Base-by-base conservation (phyloP, 1,284 basidiomycete species). In the Fomitopsis betulina region DNA sequence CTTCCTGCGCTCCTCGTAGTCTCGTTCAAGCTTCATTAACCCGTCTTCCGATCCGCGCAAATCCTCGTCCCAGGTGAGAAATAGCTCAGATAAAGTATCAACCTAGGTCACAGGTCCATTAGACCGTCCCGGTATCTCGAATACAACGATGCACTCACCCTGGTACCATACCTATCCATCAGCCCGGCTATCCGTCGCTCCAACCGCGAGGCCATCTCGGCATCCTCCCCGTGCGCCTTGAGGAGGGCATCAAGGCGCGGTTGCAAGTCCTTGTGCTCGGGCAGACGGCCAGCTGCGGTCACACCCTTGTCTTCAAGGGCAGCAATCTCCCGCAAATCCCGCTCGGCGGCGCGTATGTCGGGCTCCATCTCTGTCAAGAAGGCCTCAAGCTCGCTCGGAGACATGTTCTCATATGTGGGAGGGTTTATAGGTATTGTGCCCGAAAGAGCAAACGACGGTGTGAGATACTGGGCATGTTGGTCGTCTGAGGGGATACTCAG, bases 1-100 rank as follows among this genome's bases (percentile, higher is more conserved):
- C 37, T 81, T 79, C 58, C 73, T 73, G 53, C 80, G 75, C 65
- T 87, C 86, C 23, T 76, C 76, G 57, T 76, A 79, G 47, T 85
- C 82, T 58, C 79, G 80, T 66, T 90, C 87, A 45, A 89, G 66
- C 40, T 71, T 76, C 27, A 72, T 71, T 12, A 84, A 70, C 57
- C 80, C 80, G 54, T 81, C 78, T 66, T 91, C 89, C 3, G 84
- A 79, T 49, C 82, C 80, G 15, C 78, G 77, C 12, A 92, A 72
- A 0, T 84, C 78, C 57, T 90, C 88, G 62, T 92, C 88, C 89
- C 90, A 93, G 17, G 81, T 82, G 8, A 93, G 86, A 63, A 92
- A 93, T 13, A 92, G 74, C 61, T 91, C 89, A 5, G 89, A 93
- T 2, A 92, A 75, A 0, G 82, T 80, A 65, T 91, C 88, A 8